phyloP scores from a whole-genome alignment of 108 stramenopile species.

The Asterionellopsis glacialis region DNA sequence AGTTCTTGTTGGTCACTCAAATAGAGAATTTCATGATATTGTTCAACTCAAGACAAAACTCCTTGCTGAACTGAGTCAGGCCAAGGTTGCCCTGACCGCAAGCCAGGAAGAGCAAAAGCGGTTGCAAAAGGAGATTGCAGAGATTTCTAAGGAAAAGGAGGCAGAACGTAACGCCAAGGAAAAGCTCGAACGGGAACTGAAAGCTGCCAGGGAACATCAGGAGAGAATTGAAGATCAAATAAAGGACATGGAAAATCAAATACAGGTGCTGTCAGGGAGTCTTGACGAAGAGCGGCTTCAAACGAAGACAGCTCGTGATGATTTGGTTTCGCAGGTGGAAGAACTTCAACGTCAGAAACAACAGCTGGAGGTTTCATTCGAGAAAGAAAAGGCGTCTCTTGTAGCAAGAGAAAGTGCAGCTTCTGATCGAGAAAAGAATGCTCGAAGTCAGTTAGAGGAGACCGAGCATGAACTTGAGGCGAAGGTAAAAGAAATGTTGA shows the following conservation, averaged over 20 bases:
- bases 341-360: too few species aligned
- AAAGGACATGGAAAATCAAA: too few species aligned
- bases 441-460: too few species aligned
- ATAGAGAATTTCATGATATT: constrained; percentile 4
- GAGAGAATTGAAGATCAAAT: not conserved
- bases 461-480: too few species aligned
- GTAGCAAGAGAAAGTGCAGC: too few species aligned
- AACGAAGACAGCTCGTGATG: too few species aligned
- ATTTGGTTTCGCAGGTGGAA: too few species aligned
- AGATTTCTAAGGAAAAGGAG: constrained; percentile 1
- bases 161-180: not conserved
- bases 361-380: not conserved
- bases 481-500: too few species aligned
- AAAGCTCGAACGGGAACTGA: not conserved
- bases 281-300: too few species aligned
- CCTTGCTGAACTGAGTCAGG: constrained; percentile 13
- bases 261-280: too few species aligned
- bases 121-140: not conserved
- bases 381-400: not conserved
- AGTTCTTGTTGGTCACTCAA: not conserved
- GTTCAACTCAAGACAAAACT: constrained; percentile 11
- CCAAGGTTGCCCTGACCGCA: constrained; percentile 8
- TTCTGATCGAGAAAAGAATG: too few species aligned
- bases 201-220: not conserved
- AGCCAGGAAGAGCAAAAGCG: not conserved